A percentile compares a stretch with the other conserved stretches of the same genome.
Conservation (phyloP, 2,329 filamentous ascomycete species). For the Biscogniauxia mediterranea region DNA sequence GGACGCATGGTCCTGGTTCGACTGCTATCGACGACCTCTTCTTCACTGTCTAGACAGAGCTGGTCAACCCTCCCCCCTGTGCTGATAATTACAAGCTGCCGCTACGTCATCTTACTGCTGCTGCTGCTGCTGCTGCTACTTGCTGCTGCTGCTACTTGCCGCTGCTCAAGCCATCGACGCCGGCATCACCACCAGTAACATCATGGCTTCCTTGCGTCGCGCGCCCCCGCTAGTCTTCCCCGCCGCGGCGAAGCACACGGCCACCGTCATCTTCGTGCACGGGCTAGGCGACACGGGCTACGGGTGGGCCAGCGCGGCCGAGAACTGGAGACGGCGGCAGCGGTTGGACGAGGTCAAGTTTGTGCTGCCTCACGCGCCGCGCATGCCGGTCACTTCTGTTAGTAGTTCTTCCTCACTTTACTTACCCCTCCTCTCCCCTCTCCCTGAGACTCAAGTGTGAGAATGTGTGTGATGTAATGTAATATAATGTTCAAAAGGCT, state of each 20-base stretch:
- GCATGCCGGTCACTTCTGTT: constrained; percentile 81
- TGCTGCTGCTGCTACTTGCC: background rate
- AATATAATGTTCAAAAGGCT: constrained; percentile 1
- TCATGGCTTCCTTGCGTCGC: constrained; percentile 23
- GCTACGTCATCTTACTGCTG: constrained; percentile 1
- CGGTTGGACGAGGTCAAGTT: constrained; percentile 90
- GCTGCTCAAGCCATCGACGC: background rate
- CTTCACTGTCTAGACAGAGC: background rate
- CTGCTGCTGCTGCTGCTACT: constrained; percentile 2
- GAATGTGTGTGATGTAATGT: background rate
- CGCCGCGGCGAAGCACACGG: constrained; percentile 64
- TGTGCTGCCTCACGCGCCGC: constrained; percentile 86
- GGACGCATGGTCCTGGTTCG: too few species aligned
- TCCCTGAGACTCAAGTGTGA: too few species aligned
- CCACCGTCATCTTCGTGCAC: constrained; percentile 91
- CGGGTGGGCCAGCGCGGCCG: constrained; percentile 78
- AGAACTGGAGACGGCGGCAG: constrained; percentile 79
- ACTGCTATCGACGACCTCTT: background rate
- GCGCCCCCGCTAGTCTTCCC: constrained; percentile 31
- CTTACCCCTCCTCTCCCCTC: constrained; percentile 2
- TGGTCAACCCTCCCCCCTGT: background rate
- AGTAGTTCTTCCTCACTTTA: constrained; percentile 28
- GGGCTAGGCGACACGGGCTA: constrained; percentile 82
- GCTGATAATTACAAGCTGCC: background rate
- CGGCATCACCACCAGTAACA: too few species aligned